Base-by-base conservation (phyloP, 345 rosid genomes). In the Triadica sebifera region DNA sequence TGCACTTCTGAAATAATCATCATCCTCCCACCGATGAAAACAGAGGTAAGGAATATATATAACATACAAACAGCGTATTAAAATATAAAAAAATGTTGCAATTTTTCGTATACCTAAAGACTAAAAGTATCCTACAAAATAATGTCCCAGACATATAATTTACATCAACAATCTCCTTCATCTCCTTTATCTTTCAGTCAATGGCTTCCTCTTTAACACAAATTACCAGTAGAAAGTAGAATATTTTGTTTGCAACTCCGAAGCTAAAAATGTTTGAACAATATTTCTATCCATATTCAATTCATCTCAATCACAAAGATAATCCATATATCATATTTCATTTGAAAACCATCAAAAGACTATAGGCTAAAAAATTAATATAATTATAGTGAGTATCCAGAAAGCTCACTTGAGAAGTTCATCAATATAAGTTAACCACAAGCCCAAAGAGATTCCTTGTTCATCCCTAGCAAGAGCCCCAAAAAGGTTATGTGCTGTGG, bases 341-440 rank as follows among this genome's bases (percentile, higher is more conserved):
- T 7, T 52, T 55, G 34, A 19, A 29, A 49, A 71, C 13, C 13
- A 69, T 50, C 55, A 34, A 38, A 50, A 59, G 50, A 72, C 4
- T 19, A n/a, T 37, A 46, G 55, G 52, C 5, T 2, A 46, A 25
- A 60, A 6, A 22, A 38, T 9, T 15, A 67, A 56, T 12, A 41
- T 53, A 20, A 61, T 34, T 15, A 66, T 13, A 63, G 74, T 43
- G 59, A 74, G 80, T 24, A 74, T 20, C 43, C 65, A 64, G 84
- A 79, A 5, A 75, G 74, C 87, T 86, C 86, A 94, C 99, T 89
- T 92, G 88, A 91, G 89, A 84, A 95, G 93, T 86, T 95, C 98
- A 68, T 82, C 77, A 69, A 91, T 80, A 83, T 89, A 95, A 74
- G 92, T 82, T 67, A 92, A 78, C 99, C 97, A 95, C 72, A 83